Evolutionary conservation across 257 asterid genomes (phyloP), one percentile per base, ranked within the genome.

Genomic region (Euphrasia confusa): DNA sequence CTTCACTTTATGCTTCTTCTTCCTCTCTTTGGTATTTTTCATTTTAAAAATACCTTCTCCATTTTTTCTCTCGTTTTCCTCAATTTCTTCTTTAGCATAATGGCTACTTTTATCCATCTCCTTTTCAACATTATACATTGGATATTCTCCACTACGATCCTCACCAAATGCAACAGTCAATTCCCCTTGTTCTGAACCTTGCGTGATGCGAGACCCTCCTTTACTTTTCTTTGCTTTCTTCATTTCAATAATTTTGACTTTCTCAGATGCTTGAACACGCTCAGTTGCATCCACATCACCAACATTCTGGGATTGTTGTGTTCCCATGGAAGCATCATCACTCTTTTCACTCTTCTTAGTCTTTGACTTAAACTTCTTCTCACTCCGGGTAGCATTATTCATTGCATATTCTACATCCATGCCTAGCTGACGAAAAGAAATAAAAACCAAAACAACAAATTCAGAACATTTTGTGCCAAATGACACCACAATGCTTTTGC

Each of bases 1-100:
- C 40, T 30, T 54, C 55, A 14, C 11, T 68, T 68, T 71, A 54
- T 54, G 47, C 50, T 45, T 61, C 66, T 67, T 67, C 63, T 53
- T 44, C 64, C 11, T 32, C 21, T 7, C 58, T 52, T 52, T 26
- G 30, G 32, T 21, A 42, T 49, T 64, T 55, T 13, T 55, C 61
- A 11, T 54, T 54, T 30, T 32, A 54, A 58, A 54, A 63, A 28
- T 55, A 42, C 33, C 54, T 60, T 42, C 74, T 40, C 39, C 72
- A 48, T 56, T 67, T 32, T 32, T 32, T 7, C 37, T 4, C 0
- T 1, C 61, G 53, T 24, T 4, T 27, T 40, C 12, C 17, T 28
- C 60, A 47, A 21, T 21, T 21, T 42, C 59, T 63, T 37, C 45
- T 17, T 35, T 21, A 24, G 27, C 24, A 21, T 21, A 67, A n/a